A percentile compares a stretch with the other conserved stretches of the same genome.
These are phyloP conservation scores for Pythium aristosporum DNA, from an alignment of 352 stramenopile genomes.

Conservation along the genomic window DNA sequence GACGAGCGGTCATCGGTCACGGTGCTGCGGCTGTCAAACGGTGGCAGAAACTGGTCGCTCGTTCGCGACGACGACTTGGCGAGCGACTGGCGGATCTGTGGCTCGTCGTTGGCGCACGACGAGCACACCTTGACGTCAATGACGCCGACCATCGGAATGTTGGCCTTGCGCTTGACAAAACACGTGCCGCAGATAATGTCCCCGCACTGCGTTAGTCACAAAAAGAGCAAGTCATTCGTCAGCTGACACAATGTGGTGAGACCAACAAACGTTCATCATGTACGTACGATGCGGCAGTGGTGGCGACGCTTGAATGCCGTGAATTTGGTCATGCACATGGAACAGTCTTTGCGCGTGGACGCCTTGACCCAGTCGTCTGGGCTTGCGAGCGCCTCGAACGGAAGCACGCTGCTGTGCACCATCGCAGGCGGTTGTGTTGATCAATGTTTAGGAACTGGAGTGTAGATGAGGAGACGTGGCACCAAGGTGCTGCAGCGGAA, in stretches of 20 bases:
- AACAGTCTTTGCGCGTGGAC: slow-evolving; percentile 20
- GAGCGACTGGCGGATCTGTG: slow-evolving; percentile 7
- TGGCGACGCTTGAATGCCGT: slow-evolving; percentile 24
- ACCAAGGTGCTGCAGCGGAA: too few species aligned
- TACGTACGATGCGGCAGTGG: slow-evolving; percentile 26
- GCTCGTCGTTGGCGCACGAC: slow-evolving; percentile 23
- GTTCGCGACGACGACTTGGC: slow-evolving; percentile 5
- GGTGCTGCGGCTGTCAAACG: slow-evolving; percentile 7
- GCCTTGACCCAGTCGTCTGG: slow-evolving; percentile 24
- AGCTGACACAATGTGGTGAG: background rate
- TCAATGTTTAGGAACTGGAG: too few species aligned
- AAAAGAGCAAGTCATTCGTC: background rate
- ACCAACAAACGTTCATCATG: background rate
- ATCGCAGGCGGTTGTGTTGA: slow-evolving; percentile 8
- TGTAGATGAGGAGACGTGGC: too few species aligned
- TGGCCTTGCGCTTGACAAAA: slow-evolving; percentile 29
- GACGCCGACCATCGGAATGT: slow-evolving; percentile 27
- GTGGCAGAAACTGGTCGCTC: slow-evolving; percentile 5
- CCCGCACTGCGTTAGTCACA: slow-evolving; percentile 10
- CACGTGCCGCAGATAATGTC: slow-evolving; percentile 25
- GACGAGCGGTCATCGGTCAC: slow-evolving; percentile 14
- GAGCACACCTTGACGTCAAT: slow-evolving; percentile 28
- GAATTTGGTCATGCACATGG: slow-evolving; percentile 28
- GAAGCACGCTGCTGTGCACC: slow-evolving; percentile 10
- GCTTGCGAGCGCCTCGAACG: slow-evolving; percentile 26